These are phyloP conservation scores for Fusarium sp. DNA, from an alignment of 2,329 filamentous ascomycete genomes.

Conservation along the genomic window DNA sequence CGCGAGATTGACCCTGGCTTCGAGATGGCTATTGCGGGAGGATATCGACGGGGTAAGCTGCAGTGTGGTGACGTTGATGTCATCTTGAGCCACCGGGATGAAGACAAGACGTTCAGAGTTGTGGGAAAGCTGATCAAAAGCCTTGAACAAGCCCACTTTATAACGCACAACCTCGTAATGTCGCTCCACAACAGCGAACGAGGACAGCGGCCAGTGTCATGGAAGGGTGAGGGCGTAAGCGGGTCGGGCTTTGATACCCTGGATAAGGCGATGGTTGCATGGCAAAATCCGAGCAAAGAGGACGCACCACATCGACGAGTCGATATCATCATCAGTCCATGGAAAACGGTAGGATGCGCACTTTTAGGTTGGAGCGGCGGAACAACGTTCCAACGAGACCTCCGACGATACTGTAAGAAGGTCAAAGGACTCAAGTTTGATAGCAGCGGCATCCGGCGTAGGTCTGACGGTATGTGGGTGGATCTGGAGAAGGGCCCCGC, in stretches of 20 bases:
- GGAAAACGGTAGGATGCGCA: conserved; percentile 89
- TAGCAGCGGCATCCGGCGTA: conserved; percentile 82
- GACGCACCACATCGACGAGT: conserved; percentile 77
- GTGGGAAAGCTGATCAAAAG: conserved; percentile 75
- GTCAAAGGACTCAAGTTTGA: conserved; percentile 85
- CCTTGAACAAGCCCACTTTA: conserved; percentile 74
- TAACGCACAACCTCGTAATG: conserved; percentile 84
- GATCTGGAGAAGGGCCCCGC: conserved; percentile 68
- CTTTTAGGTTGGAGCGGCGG: conserved; percentile 89
- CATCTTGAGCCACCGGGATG: conserved; percentile 81
- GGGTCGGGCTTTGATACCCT: conserved; percentile 83
- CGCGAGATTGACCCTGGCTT: conserved; percentile 67
- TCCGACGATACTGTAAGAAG: conserved; percentile 82
- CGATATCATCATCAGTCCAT: conserved; percentile 91
- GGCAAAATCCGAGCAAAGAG: conserved; percentile 65
- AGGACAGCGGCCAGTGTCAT: conserved; percentile 69
- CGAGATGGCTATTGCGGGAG: conserved; percentile 75
- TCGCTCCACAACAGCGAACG: conserved; percentile 77
- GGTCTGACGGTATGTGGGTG: conserved; percentile 73
- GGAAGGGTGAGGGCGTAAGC: conserved; percentile 55
- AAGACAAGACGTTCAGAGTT: conserved; percentile 74
- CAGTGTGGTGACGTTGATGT: conserved; percentile 86
- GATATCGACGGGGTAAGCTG: conserved; percentile 82
- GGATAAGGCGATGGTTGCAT: conserved; percentile 92
- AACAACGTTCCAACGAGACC: conserved; percentile 89